These are phyloP conservation scores for Xylaria sp. DNA, from an alignment of 2,329 filamentous ascomycete genomes.

Conservation along the genomic window DNA sequence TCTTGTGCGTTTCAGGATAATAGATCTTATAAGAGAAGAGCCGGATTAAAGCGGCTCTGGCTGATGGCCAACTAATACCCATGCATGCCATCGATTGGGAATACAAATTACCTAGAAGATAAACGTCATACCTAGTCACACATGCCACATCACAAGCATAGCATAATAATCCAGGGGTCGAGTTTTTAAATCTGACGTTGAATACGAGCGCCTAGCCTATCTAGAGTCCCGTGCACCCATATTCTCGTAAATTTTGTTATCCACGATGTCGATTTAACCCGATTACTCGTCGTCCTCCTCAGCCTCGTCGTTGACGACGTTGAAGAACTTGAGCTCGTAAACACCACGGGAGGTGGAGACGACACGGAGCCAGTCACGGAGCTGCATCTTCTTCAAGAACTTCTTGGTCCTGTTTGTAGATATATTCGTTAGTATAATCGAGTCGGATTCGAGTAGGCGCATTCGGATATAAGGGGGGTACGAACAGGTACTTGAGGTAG, in stretches of 20 bases:
- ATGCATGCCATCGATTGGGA: neutral
- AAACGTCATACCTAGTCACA: neutral
- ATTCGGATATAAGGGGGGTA: constrained; percentile 22
- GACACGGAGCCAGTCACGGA: constrained; percentile 99
- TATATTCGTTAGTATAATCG: neutral
- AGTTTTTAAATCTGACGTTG: constrained; percentile 23
- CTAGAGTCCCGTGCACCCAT: constrained; percentile 19
- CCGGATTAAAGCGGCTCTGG: neutral
- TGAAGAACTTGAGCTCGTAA: constrained; percentile 99
- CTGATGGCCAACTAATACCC: neutral
- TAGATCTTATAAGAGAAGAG: neutral
- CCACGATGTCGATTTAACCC: constrained; percentile 15
- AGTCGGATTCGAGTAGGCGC: neutral
- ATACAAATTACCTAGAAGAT: neutral
- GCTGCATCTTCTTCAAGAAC: constrained; percentile 99
- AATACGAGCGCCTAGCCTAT: constrained; percentile 20
- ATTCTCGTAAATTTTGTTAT: neutral
- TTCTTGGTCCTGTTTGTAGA: constrained; percentile 78
- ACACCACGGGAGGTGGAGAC: constrained; percentile 97
- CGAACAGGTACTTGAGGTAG: constrained; percentile 99
- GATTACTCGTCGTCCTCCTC: constrained; percentile 97
- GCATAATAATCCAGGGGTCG: constrained; percentile 16
- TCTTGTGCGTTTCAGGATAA: neutral
- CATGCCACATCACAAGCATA: constrained; percentile 9
- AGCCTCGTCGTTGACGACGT: constrained; percentile 96